Base-by-base conservation (phyloP, 1,284 basidiomycete genomes). In the Cryptococcus sp. region DNA sequence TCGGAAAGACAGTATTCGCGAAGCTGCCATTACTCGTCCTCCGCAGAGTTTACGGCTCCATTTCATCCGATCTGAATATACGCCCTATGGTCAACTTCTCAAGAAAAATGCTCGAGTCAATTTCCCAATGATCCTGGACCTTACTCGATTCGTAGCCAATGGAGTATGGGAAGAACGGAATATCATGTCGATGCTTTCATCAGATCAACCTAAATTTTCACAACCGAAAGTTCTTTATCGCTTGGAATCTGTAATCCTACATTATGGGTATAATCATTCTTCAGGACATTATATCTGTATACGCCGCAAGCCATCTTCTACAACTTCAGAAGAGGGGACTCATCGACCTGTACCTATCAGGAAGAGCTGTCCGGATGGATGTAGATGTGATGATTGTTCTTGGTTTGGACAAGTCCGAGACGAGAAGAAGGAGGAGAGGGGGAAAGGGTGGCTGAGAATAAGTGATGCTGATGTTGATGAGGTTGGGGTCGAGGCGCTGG, bases 261-360 rank as follows among this genome's bases (percentile, higher is more conserved):
- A 96, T 74, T 91, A 85, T 68, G 91, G 91, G 18, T 73, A 70
- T 50, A 83, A 84, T 53, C 90, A 93, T 66, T 85, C 84, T 5
- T 92, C 87, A 65, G 91, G 92, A 1, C 92, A 96, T 71, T 96
- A 92, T 67, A 82, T 94, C 56, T 89, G 87, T 59, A 92, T 84
- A 70, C 80, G 91, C n/a, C 79, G 91, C 36, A 86, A 86, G 71
- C 90, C 90, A 21, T 19, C 9, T n/a, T 19, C 32, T 9, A 9
- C 32, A 16, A 9, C 32, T 9, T 34, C 32, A 9, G 32, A 34
- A 9, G 32, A 34, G 10, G 34, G 14, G 13, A 39, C 9, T 11
- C 55, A 54, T 41, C 53, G 60, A 31, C 69, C 69, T 7, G 21
- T 22, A 7, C 19, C n/a, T 32, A 55, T 52, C n/a, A 50, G 22